Evolutionary conservation across 2,329 filamentous ascomycete species (phyloP).

Genomic region (Verruconis gallopava): DNA sequence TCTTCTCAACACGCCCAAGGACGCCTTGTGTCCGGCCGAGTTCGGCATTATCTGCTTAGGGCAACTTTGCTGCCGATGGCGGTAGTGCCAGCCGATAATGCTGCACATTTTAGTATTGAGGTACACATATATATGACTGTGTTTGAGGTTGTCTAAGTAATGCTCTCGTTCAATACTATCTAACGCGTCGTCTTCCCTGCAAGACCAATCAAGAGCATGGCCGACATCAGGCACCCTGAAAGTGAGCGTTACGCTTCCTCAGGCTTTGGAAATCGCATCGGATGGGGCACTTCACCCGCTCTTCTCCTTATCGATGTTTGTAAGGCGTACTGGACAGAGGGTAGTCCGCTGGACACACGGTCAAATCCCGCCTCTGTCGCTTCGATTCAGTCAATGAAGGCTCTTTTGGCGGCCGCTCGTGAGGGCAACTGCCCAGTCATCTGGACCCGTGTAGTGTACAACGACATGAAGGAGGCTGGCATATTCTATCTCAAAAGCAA

Average conservation of each 20-base stretch:
- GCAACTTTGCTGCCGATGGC: too few species aligned
- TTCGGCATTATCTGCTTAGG: too few species aligned
- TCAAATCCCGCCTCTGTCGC: slow-evolving; percentile 24
- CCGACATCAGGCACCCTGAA: slow-evolving; percentile 1
- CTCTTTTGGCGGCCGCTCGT: slow-evolving; percentile 30
- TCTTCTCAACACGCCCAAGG: too few species aligned
- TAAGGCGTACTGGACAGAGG: slow-evolving; percentile 32
- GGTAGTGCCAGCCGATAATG: too few species aligned
- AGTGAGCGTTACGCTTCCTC: slow-evolving; percentile 16
- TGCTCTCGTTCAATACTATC: too few species aligned
- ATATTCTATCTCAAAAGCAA: slow-evolving; percentile 32
- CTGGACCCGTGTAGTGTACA: slow-evolving; percentile 34
- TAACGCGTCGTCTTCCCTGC: too few species aligned
- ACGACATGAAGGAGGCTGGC: slow-evolving; percentile 33
- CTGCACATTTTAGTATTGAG: too few species aligned
- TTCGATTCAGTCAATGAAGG: slow-evolving; percentile 27
- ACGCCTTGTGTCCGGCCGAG: too few species aligned
- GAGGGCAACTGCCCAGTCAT: slow-evolving; percentile 25
- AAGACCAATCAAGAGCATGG: too few species aligned
- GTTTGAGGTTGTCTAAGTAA: too few species aligned
- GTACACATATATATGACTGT: too few species aligned
- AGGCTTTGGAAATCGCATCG: slow-evolving; percentile 30
- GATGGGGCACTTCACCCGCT: slow-evolving; percentile 31
- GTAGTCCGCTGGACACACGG: slow-evolving; percentile 30
- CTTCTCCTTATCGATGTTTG: slow-evolving; percentile 36